phyloP scores from a whole-genome alignment of 768 basidiomycete species.

The Hypsizygus marmoreus region DNA sequence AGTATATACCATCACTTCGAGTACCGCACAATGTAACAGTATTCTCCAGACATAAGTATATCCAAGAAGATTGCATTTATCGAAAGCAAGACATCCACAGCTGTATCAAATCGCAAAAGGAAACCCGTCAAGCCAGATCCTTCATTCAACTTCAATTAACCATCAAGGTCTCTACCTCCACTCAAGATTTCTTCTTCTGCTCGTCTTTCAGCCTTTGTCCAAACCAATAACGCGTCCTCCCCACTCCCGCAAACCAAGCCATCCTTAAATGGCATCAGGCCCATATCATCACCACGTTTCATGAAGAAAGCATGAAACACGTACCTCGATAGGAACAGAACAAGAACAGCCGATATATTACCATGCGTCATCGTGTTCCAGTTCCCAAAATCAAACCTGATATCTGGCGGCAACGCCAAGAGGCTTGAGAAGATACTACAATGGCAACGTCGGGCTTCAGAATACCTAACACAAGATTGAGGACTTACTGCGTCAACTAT shows the following conservation, averaged over 20 bases:
- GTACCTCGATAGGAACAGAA: slow-evolving; percentile 61
- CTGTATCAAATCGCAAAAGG: too few relatives aligned
- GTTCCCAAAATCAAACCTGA: slow-evolving; percentile 46
- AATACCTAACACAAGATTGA: slow-evolving; percentile 7
- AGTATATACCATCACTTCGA: too few relatives aligned
- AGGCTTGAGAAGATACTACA: slow-evolving; percentile 63
- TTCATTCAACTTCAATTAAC: too few relatives aligned
- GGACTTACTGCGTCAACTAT: slow-evolving; percentile 63
- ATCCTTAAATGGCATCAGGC: slow-evolving; percentile 11
- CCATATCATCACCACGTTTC: slow-evolving; percentile 5
- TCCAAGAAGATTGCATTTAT: too few relatives aligned
- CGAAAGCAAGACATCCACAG: too few relatives aligned
- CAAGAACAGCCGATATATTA: slow-evolving; percentile 65
- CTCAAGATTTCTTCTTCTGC: slow-evolving; percentile 8
- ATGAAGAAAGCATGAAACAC: slow-evolving; percentile 10
- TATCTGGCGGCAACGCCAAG: slow-evolving; percentile 55
- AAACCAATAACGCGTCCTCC: slow-evolving; percentile 21
- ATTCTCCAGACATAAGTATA: too few relatives aligned
- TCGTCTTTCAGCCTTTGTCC: slow-evolving; percentile 7
- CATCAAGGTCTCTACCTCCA: slow-evolving; percentile 1
- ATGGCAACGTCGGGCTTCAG: slow-evolving; percentile 12
- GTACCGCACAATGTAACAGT: too few relatives aligned
- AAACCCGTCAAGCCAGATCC: too few relatives aligned
- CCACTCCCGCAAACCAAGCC: slow-evolving; percentile 22
- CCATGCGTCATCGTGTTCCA: slow-evolving; percentile 82